Evolutionary conservation across 2,329 filamentous ascomycete genomes (phyloP).

Genomic region (Dactylellina leptospora): DNA sequence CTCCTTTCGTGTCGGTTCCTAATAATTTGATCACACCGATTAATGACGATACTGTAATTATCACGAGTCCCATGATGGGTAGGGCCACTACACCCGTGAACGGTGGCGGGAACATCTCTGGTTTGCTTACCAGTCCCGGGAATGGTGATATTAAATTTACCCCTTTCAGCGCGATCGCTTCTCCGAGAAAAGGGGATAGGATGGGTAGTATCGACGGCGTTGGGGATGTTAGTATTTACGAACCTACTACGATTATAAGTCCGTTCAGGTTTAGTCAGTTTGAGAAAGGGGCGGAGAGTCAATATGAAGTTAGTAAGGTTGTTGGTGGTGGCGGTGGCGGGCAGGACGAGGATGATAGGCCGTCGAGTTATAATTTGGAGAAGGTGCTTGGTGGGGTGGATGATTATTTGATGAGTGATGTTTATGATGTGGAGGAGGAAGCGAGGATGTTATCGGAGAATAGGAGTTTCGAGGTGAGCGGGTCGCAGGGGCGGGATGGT

Average conservation of each 20-base stretch:
- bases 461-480: conserved; percentile 1
- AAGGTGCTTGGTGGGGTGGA: conserved; percentile 45
- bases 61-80: conserved; percentile 13
- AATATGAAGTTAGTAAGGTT: conserved; percentile 32
- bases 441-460: conserved; percentile 29
- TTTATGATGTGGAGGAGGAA: conserved; percentile 48
- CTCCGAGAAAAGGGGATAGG: background rate
- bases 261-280: conserved; percentile 48
- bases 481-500: background rate
- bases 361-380: conserved; percentile 43
- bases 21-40: conserved; percentile 12
- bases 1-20: conserved; percentile 8
- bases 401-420: conserved; percentile 50
- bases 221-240: conserved; percentile 3
- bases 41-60: background rate
- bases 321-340: background rate
- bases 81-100: background rate
- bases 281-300: conserved; percentile 39
- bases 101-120: background rate
- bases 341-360: conserved; percentile 23
- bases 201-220: background rate
- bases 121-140: conserved; percentile 5
- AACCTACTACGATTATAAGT: conserved; percentile 37
- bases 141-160: conserved; percentile 38
- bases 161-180: conserved; percentile 18